phyloP scores from a whole-genome alignment of 192 early-diverging fungal genomes.

The Diversispora epigaea region DNA sequence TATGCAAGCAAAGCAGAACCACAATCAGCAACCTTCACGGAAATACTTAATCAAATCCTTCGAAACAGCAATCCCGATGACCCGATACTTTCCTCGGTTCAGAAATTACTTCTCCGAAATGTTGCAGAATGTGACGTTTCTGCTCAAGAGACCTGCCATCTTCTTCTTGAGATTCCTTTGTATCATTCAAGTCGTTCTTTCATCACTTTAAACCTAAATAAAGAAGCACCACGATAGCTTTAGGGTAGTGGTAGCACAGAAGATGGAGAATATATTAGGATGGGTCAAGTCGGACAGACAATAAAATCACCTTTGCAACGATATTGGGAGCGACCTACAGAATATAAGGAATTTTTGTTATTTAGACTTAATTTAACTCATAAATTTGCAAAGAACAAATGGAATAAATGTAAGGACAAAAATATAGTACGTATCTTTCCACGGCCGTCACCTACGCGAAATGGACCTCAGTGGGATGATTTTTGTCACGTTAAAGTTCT shows the following conservation, averaged over 20 bases:
- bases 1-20: not conserved
- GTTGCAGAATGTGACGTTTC: not conserved
- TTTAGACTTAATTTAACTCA: no score
- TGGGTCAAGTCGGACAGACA: not conserved
- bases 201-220: not conserved
- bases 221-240: not conserved
- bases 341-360: not conserved
- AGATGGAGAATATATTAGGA: not conserved
- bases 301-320: not conserved
- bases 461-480: no score
- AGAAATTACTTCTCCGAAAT: not conserved
- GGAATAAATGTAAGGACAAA: no score
- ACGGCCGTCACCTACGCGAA: no score
- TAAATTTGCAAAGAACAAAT: no score
- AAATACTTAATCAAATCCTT: not conserved
- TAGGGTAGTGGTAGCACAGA: not conserved
- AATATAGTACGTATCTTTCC: no score
- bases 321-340: not conserved
- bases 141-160: not conserved
- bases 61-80: not conserved
- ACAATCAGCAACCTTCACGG: not conserved
- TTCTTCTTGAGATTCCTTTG: not conserved
- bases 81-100: not conserved
- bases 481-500: no score
- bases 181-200: not conserved